phyloP scores from a whole-genome alignment of 192 early-diverging fungal genomes.

The Geranomyces variabilis region DNA sequence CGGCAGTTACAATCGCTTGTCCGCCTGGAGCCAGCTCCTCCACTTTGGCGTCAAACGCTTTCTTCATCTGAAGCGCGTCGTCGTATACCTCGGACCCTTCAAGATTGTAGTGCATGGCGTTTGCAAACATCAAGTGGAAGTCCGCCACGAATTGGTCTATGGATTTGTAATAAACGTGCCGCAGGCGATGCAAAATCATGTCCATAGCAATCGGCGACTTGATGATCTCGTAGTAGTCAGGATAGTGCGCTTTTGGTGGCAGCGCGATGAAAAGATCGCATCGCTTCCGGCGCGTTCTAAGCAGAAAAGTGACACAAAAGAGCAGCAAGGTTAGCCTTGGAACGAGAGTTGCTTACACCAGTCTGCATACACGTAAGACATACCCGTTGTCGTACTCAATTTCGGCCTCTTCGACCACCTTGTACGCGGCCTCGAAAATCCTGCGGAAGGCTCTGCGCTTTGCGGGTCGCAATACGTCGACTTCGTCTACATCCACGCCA shows the following conservation, averaged over 20 bases:
- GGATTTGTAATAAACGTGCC: conserved; percentile 65
- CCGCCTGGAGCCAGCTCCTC: conserved; percentile 29
- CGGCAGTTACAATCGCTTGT: conserved; percentile 4
- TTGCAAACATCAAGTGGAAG: conserved; percentile 86
- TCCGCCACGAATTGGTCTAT: conserved; percentile 71
- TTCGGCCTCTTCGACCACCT: conserved; percentile 63
- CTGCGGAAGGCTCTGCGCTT: conserved; percentile 60
- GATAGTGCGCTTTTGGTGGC: conserved; percentile 72
- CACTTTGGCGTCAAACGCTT: conserved; percentile 22
- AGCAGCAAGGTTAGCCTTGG: not conserved
- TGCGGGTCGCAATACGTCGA: conserved; percentile 55
- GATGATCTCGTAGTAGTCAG: conserved; percentile 91
- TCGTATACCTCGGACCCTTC: conserved; percentile 87
- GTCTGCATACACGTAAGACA: not conserved
- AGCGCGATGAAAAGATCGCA: conserved; percentile 79
- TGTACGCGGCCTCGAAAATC: conserved; percentile 61
- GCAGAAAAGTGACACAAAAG: not conserved
- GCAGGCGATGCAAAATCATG: conserved; percentile 78
- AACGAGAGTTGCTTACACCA: not conserved
- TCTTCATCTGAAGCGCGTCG: conserved; percentile 75
- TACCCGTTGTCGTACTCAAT: conserved; percentile 43
- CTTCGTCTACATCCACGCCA: conserved; percentile 46
- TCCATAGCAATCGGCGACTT: conserved; percentile 87
- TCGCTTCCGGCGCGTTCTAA: conserved; percentile 27
- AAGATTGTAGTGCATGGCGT: conserved; percentile 90